phyloP scores from a whole-genome alignment of 75 land plant species.

The Selaginella moellendorffii region DNA sequence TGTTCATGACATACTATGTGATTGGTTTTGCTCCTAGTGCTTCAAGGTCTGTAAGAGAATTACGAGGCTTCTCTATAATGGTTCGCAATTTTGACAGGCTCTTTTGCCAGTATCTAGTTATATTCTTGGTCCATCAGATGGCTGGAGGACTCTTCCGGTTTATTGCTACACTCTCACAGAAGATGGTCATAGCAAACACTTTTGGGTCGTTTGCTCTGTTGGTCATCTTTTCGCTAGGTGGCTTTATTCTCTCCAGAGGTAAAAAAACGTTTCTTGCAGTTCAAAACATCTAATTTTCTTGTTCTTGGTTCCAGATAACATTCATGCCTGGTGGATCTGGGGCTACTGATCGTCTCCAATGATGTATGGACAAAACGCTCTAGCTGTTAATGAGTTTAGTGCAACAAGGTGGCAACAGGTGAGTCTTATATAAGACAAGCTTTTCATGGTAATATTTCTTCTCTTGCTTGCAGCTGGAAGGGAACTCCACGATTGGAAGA shows the following conservation, averaged over 20 bases:
- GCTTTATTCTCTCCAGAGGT: constrained; percentile 32
- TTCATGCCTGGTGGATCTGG: constrained; percentile 52
- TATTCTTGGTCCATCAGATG: constrained; percentile 15
- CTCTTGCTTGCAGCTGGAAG: too few relatives aligned
- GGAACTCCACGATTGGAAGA: too few relatives aligned
- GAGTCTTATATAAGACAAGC: too few relatives aligned
- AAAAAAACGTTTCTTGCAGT: not conserved
- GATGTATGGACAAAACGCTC: constrained; percentile 37
- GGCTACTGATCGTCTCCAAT: too few relatives aligned
- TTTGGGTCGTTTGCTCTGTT: constrained; percentile 16
- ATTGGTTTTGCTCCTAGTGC: constrained; percentile 61
- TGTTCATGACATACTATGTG: constrained; percentile 39
- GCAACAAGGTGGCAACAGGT: constrained; percentile 36
- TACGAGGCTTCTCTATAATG: too few relatives aligned
- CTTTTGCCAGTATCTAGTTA: constrained; percentile 14
- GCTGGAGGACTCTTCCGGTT: constrained; percentile 13
- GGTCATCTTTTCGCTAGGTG: constrained; percentile 20
- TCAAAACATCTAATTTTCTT: not conserved
- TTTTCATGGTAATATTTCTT: too few relatives aligned
- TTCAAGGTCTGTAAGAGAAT: too few relatives aligned
- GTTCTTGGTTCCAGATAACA: constrained; percentile 15
- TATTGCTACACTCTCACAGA: constrained; percentile 15
- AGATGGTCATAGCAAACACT: constrained; percentile 20
- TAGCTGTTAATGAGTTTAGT: constrained; percentile 37
- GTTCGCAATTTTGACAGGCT: too few relatives aligned